A percentile compares a stretch with the other conserved stretches of the same genome.
These are phyloP conservation scores for Gracilaria caudata DNA, from an alignment of 23 red algal species.

Conservation along the genomic window DNA sequence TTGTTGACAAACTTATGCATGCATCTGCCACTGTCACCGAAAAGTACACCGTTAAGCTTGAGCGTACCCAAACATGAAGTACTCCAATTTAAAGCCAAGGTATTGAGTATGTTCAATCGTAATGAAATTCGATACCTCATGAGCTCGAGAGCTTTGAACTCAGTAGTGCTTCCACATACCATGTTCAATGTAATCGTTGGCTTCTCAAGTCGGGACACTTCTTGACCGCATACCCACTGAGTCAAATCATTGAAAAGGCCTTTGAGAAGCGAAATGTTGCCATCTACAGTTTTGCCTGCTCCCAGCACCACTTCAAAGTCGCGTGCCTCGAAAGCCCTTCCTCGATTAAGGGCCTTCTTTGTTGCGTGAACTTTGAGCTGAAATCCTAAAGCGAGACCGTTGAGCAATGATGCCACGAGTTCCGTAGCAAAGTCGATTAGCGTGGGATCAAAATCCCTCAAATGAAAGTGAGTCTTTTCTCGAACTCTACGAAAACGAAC, in stretches of 20 bases:
- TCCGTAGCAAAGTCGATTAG: neutral
- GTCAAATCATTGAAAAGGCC: neutral
- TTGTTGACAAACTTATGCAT: neutral
- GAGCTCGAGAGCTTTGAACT: neutral
- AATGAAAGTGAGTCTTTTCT: neutral
- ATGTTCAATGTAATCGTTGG: neutral
- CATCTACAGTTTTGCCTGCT: neutral
- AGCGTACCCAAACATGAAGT: neutral
- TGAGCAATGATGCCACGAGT: neutral
- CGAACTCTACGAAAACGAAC: neutral
- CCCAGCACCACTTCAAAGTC: neutral
- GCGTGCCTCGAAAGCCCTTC: neutral
- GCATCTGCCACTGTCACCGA: neutral
- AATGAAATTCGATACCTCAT: slow-evolving; percentile 2
- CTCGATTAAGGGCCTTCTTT: neutral
- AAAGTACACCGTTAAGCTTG: neutral
- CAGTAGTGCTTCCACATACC: neutral
- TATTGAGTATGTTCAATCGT: neutral
- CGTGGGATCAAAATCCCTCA: neutral
- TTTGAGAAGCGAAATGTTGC: neutral
- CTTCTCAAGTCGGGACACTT: neutral
- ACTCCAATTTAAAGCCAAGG: neutral
- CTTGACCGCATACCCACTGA: neutral
- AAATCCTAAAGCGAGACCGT: neutral
- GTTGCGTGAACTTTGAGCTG: neutral